Base-by-base conservation (phyloP, 345 rosid genomes). In the Eutrema japonicum region DNA sequence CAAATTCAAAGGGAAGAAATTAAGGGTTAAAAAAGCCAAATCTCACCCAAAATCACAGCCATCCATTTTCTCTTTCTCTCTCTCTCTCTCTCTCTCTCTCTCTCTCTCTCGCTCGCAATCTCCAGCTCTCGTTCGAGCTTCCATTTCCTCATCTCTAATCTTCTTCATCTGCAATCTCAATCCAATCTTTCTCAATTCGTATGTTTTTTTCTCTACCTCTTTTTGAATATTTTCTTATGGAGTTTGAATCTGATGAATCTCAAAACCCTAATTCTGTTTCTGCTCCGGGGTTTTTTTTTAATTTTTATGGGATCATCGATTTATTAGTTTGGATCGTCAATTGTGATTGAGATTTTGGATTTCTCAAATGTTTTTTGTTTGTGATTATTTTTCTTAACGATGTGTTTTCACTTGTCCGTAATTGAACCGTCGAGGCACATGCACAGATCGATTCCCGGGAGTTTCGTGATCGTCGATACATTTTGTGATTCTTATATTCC, bases 251-350 rank as follows among this genome's bases (percentile, higher is more conserved):
- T 61, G 67, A 11, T 40, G 49, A 68, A 75, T 76, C 79, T 55
- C 80, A 64, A 77, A 77, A 77, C 75, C 80, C 75, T 77, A 70
- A 64, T 55, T 56, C 11, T 64, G 38, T 57, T 33, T 53, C 38
- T 52, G 40, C 12, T 51, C 35, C 65, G 33, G 29, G 69, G 69
- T 13, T 43, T 75, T 22, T 22, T 22, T 22, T 1, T n/a, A n/a
- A n/a, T n/a, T 22, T 22, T 75, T 68, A 3, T 37, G 8, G 50
- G 61, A 76, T 76, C 71, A 11, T 76, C 10, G 27, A 29, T 36
- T 63, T 42, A 16, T 70, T 41, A 12, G 16, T 70, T 61, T 55
- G 33, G 60, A 70, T 76, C 61, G 70, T 48, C 1, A 48, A 64
- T 62, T 63, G 0, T 53, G 70, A 35, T 63, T 47, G 22, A 16